Base-by-base conservation (phyloP, 495 filamentous ascomycete species). In the Melanomma pulvis-pyrius region DNA sequence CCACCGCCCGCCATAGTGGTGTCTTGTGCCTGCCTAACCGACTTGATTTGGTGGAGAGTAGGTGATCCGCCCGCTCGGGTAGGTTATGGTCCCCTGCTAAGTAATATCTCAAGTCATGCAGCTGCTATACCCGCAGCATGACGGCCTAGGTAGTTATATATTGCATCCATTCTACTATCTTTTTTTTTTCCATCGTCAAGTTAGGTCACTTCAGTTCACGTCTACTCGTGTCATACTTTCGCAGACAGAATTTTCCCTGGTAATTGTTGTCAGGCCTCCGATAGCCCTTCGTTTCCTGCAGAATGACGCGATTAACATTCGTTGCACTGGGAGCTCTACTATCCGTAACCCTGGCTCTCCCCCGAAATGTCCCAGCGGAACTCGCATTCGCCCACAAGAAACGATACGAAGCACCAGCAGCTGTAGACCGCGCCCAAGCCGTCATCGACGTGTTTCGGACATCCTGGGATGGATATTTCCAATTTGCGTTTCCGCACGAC, bases 401-500 rank as follows among this genome's bases (percentile, higher is more conserved):
- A 36, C 21, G 6, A 36, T 41, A 28, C 30, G 60, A 52, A 21
- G 17, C 13, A n/a, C 48, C 49, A 1, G 12, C n/a, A 17, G 26
- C 51, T 8, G 53, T 21, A 25, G 67, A 77, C 22, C 81, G 87
- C 63, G 83, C 85, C 36, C 82, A 82, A 50, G 88, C 90, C 1
- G 84, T 96, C 26, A 91, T 89, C 72, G 83, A 87, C 56, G 86
- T 89, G 0, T 96, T 96, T 70, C 80, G 83, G 28, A 84, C 86
- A 72, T 87, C 92, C 2, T 96, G 91, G 90, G 77, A 90, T 69
- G 91, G 90, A 1, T 96, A 96, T 78, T 83, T 84, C 67, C 80
- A 86, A 81, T 88, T 92, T 75, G 90, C 91, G 0, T 92, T 89
- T 67, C 89, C 89, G 8, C 82, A 90, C 59, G 92, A 96, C 74